Conservation (phyloP, 2,329 filamentous ascomycete genomes). For the Alternaria conjuncta region DNA sequence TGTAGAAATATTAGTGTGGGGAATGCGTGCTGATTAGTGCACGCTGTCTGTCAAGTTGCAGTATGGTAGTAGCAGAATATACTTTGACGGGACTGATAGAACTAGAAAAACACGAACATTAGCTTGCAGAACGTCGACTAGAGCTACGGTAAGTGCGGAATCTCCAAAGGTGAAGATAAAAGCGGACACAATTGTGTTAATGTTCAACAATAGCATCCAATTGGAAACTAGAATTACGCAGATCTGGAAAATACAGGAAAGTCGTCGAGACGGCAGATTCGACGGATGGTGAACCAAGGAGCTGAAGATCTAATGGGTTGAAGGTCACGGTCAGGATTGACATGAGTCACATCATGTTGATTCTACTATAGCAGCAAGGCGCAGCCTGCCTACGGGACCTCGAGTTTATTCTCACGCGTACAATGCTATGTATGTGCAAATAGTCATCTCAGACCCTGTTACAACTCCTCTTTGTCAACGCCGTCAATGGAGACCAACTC, state of each 20-base stretch:
- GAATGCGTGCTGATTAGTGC: neutral
- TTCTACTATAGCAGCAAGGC: neutral
- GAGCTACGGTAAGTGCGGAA: neutral
- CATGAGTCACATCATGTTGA: neutral
- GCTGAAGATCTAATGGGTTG: neutral
- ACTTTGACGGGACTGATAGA: neutral
- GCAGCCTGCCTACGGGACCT: neutral
- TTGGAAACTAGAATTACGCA: neutral
- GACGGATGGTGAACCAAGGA: neutral
- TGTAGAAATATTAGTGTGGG: neutral
- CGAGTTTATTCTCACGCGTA: too few relatives aligned
- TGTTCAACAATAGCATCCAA: neutral
- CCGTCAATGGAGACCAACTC: conserved; percentile 85
- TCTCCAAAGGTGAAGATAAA: neutral
- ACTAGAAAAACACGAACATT: neutral
- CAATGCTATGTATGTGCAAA: neutral
- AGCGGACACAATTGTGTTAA: neutral
- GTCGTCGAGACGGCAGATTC: neutral
- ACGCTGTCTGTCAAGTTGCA: neutral
- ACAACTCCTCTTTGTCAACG: conserved; percentile 58
- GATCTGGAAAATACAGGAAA: neutral
- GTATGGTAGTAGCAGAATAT: neutral
- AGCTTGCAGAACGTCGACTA: neutral
- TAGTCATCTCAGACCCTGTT: neutral
- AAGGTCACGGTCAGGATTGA: neutral